Conservation (phyloP, 1,139 yeast species). For the Candida albicans region DNA sequence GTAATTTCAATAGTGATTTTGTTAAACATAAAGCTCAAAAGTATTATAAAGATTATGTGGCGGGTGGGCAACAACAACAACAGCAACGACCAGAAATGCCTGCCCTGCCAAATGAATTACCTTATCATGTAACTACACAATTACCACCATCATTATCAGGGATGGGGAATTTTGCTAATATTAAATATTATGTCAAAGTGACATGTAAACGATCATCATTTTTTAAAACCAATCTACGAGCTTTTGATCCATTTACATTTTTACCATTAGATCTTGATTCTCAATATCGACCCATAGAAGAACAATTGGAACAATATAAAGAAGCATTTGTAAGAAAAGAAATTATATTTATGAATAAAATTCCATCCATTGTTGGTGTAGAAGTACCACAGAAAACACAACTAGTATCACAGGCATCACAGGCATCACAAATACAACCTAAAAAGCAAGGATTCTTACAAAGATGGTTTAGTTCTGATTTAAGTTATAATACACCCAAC, state of each 20-base stretch:
- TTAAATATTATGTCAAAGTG: slow-evolving; percentile 57
- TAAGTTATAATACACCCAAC: no score
- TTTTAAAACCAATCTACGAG: slow-evolving; percentile 49
- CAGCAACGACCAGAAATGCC: slow-evolving; percentile 2
- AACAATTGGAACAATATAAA: slow-evolving; percentile 22
- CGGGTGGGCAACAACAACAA: slow-evolving; percentile 2
- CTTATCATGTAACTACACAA: slow-evolving; percentile 42
- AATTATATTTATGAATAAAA: slow-evolving; percentile 35
- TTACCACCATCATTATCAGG: slow-evolving; percentile 61
- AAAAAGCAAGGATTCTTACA: slow-evolving; percentile 24
- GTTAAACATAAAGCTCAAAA: slow-evolving; percentile 25
- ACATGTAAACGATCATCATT: slow-evolving; percentile 59
- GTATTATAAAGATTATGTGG: slow-evolving; percentile 12
- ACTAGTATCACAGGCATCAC: slow-evolving; percentile 14
- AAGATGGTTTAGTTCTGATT: slow-evolving; percentile 17
- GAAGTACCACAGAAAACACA: slow-evolving; percentile 5
- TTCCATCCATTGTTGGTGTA: slow-evolving; percentile 48
- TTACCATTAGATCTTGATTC: slow-evolving; percentile 50
- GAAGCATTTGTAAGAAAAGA: slow-evolving; percentile 46
- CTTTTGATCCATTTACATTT: slow-evolving; percentile 51
- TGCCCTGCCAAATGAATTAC: slow-evolving; percentile 13
- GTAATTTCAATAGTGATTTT: slow-evolving; percentile 27
- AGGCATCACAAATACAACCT: slow-evolving; percentile 13
- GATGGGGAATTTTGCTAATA: slow-evolving; percentile 44
- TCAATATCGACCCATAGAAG: slow-evolving; percentile 25